phyloP scores from a whole-genome alignment of 2,329 filamentous ascomycete species.

The Epichloe festucae region DNA sequence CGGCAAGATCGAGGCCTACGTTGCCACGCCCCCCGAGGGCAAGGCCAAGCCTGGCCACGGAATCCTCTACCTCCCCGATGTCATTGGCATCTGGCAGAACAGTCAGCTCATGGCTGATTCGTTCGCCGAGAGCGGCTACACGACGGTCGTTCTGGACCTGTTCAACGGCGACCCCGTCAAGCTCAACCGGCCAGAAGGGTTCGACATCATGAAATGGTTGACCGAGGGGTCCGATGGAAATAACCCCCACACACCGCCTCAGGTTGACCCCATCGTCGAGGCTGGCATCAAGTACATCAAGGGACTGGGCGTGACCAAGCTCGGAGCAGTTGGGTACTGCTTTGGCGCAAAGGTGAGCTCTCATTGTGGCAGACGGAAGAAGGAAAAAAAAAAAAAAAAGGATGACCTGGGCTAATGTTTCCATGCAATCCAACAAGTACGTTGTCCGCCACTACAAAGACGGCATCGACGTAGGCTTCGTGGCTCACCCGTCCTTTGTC shows the following conservation, averaged over 20 bases:
- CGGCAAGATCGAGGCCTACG: conserved; percentile 32
- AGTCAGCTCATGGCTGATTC: conserved; percentile 28
- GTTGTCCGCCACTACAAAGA: conserved; percentile 51
- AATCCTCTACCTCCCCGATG: conserved; percentile 25
- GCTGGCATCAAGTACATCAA: conserved; percentile 40
- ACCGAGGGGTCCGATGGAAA: conserved; percentile 31
- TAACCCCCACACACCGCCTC: conserved; percentile 28
- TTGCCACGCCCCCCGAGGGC: conserved; percentile 29
- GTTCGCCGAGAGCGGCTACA: conserved; percentile 26
- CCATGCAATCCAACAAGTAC: conserved; percentile 32
- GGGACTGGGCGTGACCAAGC: conserved; percentile 34
- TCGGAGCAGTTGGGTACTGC: conserved; percentile 51
- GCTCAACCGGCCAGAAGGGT: conserved; percentile 13
- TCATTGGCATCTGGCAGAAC: conserved; percentile 26
- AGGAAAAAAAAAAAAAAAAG: neutral
- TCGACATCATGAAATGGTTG: conserved; percentile 22
- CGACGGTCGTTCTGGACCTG: conserved; percentile 23
- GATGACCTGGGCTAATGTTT: neutral
- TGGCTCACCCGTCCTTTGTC: conserved; percentile 52
- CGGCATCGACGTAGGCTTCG: conserved; percentile 44
- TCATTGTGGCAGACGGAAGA: neutral
- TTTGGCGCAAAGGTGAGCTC: conserved; percentile 45
- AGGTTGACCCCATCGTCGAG: conserved; percentile 21
- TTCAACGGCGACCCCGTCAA: conserved; percentile 24
- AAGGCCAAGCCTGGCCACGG: conserved; percentile 16